Evolutionary conservation across 495 filamentous ascomycete species (phyloP).

Genomic region (Oleoguttula mirabilis): DNA sequence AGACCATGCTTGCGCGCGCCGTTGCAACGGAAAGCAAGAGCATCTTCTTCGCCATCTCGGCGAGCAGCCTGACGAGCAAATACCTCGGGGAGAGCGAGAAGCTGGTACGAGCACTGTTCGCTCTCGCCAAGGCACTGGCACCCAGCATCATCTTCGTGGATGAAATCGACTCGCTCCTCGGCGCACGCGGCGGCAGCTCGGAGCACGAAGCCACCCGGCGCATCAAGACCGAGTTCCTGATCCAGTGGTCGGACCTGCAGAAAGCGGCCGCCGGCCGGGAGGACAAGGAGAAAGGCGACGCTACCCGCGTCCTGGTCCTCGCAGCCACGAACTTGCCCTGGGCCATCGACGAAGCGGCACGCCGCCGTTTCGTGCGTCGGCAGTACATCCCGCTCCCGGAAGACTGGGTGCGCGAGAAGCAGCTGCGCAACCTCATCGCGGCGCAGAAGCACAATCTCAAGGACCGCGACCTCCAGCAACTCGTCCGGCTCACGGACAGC

Average conservation of each 20-base stretch:
- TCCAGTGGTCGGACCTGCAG: slow-evolving; percentile 92
- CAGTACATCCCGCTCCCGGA: slow-evolving; percentile 97
- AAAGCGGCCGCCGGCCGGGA: slow-evolving; percentile 83
- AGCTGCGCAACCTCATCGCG: slow-evolving; percentile 64
- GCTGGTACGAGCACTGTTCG: slow-evolving; percentile 85
- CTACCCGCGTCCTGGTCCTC: slow-evolving; percentile 80
- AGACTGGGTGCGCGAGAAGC: slow-evolving; percentile 59
- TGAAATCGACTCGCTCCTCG: slow-evolving; percentile 92
- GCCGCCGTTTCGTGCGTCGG: slow-evolving; percentile 78
- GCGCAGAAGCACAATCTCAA: slow-evolving; percentile 79
- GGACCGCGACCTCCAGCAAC: slow-evolving; percentile 55
- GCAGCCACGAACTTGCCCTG: slow-evolving; percentile 95
- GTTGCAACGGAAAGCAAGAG: slow-evolving; percentile 91
- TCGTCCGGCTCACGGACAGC: slow-evolving; percentile 81
- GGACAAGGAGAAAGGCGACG: slow-evolving; percentile 60
- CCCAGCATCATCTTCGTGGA: slow-evolving; percentile 98
- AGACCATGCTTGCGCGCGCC: slow-evolving; percentile 94
- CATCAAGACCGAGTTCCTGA: slow-evolving; percentile 96
- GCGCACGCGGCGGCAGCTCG: slow-evolving; percentile 64
- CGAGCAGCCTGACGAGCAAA: slow-evolving; percentile 87
- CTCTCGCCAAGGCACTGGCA: slow-evolving; percentile 75
- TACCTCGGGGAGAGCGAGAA: slow-evolving; percentile 96
- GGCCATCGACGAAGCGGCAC: slow-evolving; percentile 94
- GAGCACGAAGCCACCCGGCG: slow-evolving; percentile 89
- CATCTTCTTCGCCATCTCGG: slow-evolving; percentile 95